Evolutionary conservation across 2,329 filamentous ascomycete genomes (phyloP).

Genomic region (Fusarium sp.): DNA sequence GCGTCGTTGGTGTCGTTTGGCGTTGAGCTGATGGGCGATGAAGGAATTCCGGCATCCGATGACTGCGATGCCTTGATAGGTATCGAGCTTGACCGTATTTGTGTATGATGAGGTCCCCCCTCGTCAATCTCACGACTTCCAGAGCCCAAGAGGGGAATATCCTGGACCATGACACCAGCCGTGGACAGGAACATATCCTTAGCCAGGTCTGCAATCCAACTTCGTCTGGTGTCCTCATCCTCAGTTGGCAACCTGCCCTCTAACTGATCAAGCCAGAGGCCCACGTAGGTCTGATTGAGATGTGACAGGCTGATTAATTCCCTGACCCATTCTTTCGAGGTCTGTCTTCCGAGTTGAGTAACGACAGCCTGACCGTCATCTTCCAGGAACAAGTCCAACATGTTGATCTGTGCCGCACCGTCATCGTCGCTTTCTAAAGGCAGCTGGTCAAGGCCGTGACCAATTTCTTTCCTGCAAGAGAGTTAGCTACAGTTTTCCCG

Average conservation of each 20-base stretch:
- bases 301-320: conserved; percentile 44
- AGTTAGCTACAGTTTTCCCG: conserved; percentile 3
- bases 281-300: conserved; percentile 45
- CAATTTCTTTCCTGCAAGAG: conserved; percentile 45
- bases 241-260: conserved; percentile 40
- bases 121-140: conserved; percentile 15
- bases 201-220: conserved; percentile 50
- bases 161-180: conserved; percentile 51
- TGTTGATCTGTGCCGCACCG: conserved; percentile 44
- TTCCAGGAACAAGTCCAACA: conserved; percentile 45
- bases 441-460: conserved; percentile 10
- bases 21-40: conserved; percentile 28
- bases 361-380: conserved; percentile 46
- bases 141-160: conserved; percentile 46
- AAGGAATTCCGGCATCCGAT: conserved; percentile 33
- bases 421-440: conserved; percentile 16
- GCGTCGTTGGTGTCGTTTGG: conserved; percentile 38
- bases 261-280: conserved; percentile 49
- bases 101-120: neutral
- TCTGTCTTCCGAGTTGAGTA: conserved; percentile 45
- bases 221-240: conserved; percentile 38
- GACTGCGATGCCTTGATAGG: conserved; percentile 44
- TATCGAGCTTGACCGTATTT: conserved; percentile 24
- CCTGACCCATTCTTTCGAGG: conserved; percentile 37
- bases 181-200: conserved; percentile 51